These are phyloP conservation scores for Nicotiana sylvestris DNA, from an alignment of 257 asterid species.

Conservation along the genomic window DNA sequence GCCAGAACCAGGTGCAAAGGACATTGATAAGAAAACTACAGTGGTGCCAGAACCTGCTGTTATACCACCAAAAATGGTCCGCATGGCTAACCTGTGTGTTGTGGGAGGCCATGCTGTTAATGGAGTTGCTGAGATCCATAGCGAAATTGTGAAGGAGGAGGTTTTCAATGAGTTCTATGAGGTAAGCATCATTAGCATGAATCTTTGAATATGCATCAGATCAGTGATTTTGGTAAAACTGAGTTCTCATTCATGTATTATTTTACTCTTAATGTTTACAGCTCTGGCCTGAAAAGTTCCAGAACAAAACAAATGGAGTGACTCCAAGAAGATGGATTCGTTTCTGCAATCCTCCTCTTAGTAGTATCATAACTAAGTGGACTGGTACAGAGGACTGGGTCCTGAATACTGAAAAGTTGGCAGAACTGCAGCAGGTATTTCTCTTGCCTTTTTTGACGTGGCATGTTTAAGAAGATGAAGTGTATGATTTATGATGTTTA, in stretches of 20 bases:
- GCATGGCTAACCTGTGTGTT: slow-evolving; percentile 86
- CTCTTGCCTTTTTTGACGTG: background rate
- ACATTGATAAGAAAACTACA: slow-evolving; percentile 24
- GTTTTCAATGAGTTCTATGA: slow-evolving; percentile 72
- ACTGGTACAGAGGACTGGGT: slow-evolving; percentile 70
- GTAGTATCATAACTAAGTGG: slow-evolving; percentile 70
- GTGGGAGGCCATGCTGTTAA: slow-evolving; percentile 88
- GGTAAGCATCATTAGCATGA: slow-evolving; percentile 33
- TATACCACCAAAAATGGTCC: slow-evolving; percentile 55
- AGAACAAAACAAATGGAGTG: slow-evolving; percentile 86
- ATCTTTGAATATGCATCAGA: background rate
- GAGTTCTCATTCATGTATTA: slow-evolving; percentile 8
- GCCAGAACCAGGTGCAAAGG: slow-evolving; percentile 24
- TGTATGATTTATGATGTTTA: background rate
- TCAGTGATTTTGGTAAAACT: background rate
- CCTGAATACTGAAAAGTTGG: slow-evolving; percentile 59
- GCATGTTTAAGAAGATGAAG: background rate
- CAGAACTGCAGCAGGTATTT: slow-evolving; percentile 65
- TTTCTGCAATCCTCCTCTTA: slow-evolving; percentile 73
- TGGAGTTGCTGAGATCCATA: slow-evolving; percentile 88
- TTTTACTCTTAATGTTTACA: slow-evolving; percentile 25
- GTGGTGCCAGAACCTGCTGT: slow-evolving; percentile 32
- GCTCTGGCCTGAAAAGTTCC: slow-evolving; percentile 86
- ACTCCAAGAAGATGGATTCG: slow-evolving; percentile 87
- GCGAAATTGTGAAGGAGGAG: slow-evolving; percentile 73